phyloP scores from a whole-genome alignment of 768 basidiomycete genomes.

The Gautieria morchelliformis region DNA sequence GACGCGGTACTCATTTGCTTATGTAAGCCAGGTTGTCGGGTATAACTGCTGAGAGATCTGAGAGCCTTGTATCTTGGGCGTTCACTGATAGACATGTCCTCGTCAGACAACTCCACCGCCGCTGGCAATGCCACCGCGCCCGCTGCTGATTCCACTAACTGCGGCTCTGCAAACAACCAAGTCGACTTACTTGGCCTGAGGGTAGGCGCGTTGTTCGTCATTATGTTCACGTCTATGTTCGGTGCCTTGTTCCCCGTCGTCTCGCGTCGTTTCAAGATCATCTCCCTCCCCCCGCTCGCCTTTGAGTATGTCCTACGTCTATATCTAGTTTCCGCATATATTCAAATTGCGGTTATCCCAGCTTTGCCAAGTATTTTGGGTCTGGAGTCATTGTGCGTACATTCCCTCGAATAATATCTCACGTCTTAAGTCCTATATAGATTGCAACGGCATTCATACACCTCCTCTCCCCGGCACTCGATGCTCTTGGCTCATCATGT shows the following conservation, averaged over 20 bases:
- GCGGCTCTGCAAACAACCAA: conserved; percentile 44
- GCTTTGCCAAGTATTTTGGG: conserved; percentile 86
- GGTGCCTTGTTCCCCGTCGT: conserved; percentile 71
- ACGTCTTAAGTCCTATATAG: conserved; percentile 25
- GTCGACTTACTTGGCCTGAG: conserved; percentile 43
- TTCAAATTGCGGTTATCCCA: conserved; percentile 15
- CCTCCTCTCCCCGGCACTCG: conserved; percentile 65
- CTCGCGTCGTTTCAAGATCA: conserved; percentile 38
- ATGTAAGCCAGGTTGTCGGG: neutral
- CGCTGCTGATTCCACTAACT: conserved; percentile 15
- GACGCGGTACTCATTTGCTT: neutral
- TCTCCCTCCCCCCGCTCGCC: conserved; percentile 47
- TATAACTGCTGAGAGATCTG: neutral
- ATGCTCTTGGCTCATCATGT: conserved; percentile 62
- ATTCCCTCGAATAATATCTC: neutral
- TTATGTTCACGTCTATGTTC: conserved; percentile 45
- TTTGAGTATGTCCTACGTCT: conserved; percentile 52
- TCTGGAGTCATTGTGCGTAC: conserved; percentile 73
- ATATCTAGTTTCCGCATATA: neutral
- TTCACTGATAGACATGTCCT: neutral
- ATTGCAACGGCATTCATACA: conserved; percentile 89
- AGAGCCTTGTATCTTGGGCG: neutral
- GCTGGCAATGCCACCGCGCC: neutral
- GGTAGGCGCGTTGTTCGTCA: conserved; percentile 66
- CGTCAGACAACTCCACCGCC: neutral